A percentile compares a stretch with the other conserved stretches of the same genome.
These are phyloP conservation scores for Melianthus villosus DNA, from an alignment of 441 rosid species.

Conservation along the genomic window DNA sequence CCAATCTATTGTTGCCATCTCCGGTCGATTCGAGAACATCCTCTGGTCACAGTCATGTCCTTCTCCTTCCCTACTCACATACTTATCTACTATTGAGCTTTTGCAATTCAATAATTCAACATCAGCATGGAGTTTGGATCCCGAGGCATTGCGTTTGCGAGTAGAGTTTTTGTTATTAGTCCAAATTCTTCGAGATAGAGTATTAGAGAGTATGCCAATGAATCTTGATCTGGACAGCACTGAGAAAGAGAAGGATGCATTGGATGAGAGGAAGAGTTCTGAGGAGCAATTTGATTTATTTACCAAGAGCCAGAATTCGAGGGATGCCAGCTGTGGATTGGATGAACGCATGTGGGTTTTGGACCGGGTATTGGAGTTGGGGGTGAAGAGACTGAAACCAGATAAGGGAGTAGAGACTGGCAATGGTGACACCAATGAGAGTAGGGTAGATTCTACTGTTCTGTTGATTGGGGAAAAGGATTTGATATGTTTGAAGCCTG, in stretches of 20 bases:
- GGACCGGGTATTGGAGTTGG: slow-evolving; percentile 52
- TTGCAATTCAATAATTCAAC: slow-evolving; percentile 33
- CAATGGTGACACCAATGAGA: slow-evolving; percentile 6
- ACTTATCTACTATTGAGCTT: slow-evolving; percentile 59
- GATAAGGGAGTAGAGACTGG: slow-evolving; percentile 13
- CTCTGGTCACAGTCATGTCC: slow-evolving; percentile 71
- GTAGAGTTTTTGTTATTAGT: slow-evolving; percentile 59
- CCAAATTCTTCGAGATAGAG: slow-evolving; percentile 45
- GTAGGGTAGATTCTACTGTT: slow-evolving; percentile 10
- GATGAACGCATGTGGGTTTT: slow-evolving; percentile 30
- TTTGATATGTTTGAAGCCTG: slow-evolving; percentile 31
- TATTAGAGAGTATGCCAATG: slow-evolving; percentile 15
- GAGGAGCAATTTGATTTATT: slow-evolving; percentile 18
- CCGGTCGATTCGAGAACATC: slow-evolving; percentile 53
- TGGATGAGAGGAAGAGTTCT: slow-evolving; percentile 14
- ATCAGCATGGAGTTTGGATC: slow-evolving; percentile 53
- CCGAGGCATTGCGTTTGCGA: slow-evolving; percentile 44
- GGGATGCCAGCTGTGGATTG: slow-evolving; percentile 23
- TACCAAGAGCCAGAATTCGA: slow-evolving; percentile 13
- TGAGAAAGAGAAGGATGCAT: slow-evolving; percentile 15
- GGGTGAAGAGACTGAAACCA: slow-evolving; percentile 46
- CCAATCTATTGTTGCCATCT: slow-evolving; percentile 57
- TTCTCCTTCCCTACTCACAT: slow-evolving; percentile 56
- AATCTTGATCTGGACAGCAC: slow-evolving; percentile 22
- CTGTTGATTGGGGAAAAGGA: slow-evolving; percentile 31